phyloP scores from a whole-genome alignment of 441 rosid genomes.

The Kokia cookei region DNA sequence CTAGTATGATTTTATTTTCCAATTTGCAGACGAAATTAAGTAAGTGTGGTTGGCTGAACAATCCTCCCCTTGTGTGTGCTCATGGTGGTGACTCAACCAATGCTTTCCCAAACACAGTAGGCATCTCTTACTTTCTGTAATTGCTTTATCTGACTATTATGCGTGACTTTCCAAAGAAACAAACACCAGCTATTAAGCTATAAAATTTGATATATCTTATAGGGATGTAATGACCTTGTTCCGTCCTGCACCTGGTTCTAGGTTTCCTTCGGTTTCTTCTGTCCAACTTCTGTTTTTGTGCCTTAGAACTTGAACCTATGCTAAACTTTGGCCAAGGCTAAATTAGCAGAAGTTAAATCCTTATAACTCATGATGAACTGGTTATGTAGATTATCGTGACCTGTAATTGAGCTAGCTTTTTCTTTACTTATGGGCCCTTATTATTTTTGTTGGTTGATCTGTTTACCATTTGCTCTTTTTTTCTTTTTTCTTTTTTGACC shows the following conservation, averaged over 20 bases:
- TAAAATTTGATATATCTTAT: not conserved
- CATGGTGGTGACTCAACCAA: slow-evolving; percentile 93
- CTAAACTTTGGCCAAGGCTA: not conserved
- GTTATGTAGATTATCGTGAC: not conserved
- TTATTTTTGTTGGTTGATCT: not conserved
- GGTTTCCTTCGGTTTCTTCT: not conserved
- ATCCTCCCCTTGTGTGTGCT: slow-evolving; percentile 95
- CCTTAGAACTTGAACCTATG: not conserved
- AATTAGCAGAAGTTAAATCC: not conserved
- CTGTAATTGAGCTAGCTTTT: not conserved
- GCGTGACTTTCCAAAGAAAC: not conserved
- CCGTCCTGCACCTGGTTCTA: not conserved
- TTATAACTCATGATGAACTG: not conserved
- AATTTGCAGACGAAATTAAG: slow-evolving; percentile 40
- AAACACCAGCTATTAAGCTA: not conserved
- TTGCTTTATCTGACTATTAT: not conserved
- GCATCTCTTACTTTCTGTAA: slow-evolving; percentile 8
- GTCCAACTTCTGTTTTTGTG: not conserved
- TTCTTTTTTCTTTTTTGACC: slow-evolving; percentile 1
- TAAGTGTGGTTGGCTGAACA: slow-evolving; percentile 74
- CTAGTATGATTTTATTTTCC: not conserved
- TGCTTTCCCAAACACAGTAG: slow-evolving; percentile 87
- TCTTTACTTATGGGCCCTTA: not conserved
- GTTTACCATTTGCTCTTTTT: slow-evolving; percentile 1
- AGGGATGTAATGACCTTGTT: not conserved